Evolutionary conservation across 768 basidiomycete species (phyloP).

Genomic region (Russula virescens): DNA sequence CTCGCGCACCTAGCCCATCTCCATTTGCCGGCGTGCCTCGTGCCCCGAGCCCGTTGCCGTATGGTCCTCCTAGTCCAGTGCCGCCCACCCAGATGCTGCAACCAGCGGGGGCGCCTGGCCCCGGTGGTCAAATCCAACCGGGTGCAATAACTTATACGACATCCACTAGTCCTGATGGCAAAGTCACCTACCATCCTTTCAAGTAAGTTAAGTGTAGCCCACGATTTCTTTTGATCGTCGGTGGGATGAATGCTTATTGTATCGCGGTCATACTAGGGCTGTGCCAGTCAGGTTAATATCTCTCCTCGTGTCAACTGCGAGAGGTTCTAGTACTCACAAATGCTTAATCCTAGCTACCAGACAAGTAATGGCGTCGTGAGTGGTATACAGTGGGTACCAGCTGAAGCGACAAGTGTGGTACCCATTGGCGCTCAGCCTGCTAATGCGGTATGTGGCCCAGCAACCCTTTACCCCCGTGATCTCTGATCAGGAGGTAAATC

Average conservation of each 20-base stretch:
- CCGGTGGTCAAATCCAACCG: conserved; percentile 46
- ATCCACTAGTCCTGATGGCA: conserved; percentile 54
- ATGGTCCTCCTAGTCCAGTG: conserved; percentile 22
- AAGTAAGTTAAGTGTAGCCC: conserved; percentile 38
- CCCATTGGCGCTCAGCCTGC: conserved; percentile 59
- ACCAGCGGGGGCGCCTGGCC: conserved; percentile 8
- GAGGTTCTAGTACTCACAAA: not conserved
- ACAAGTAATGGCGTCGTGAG: conserved; percentile 60
- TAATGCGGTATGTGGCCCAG: conserved; percentile 38
- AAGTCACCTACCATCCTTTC: conserved; percentile 64
- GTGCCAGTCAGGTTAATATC: conserved; percentile 60
- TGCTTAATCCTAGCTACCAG: conserved; percentile 50
- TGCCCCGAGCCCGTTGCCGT: conserved; percentile 5
- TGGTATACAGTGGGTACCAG: conserved; percentile 63
- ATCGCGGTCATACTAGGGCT: conserved; percentile 42
- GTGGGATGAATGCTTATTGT: conserved; percentile 20
- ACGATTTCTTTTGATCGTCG: conserved; percentile 11
- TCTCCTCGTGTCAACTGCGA: not conserved
- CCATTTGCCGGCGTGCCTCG: conserved; percentile 4
- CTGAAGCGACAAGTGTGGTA: conserved; percentile 57
- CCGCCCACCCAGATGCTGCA: conserved; percentile 5
- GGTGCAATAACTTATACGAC: conserved; percentile 75
- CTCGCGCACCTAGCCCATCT: conserved; percentile 14
- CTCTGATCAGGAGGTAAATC: conserved; percentile 2
- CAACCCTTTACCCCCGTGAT: conserved; percentile 9